phyloP scores from a whole-genome alignment of 2,329 filamentous ascomycete species.

The Hymenoscyphus albidus region DNA sequence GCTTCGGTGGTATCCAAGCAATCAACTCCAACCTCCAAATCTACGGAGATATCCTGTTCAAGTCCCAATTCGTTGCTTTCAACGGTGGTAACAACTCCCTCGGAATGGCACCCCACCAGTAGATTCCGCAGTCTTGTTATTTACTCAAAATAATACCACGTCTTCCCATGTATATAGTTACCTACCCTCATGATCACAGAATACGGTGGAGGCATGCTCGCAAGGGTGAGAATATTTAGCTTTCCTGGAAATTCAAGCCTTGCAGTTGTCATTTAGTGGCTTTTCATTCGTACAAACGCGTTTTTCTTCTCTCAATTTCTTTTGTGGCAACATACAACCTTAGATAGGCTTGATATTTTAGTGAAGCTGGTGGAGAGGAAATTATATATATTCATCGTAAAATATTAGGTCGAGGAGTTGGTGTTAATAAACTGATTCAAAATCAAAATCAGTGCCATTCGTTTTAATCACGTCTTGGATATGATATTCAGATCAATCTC shows the following conservation, averaged over 20 bases:
- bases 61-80: slow-evolving; percentile 57
- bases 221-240: not conserved
- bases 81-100: slow-evolving; percentile 52
- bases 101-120: slow-evolving; percentile 44
- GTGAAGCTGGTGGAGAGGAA: not conserved
- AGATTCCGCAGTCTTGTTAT: not conserved
- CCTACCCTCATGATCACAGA: not conserved
- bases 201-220: not conserved
- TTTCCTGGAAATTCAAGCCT: not conserved
- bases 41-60: slow-evolving; percentile 60
- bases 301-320: not conserved
- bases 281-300: not conserved
- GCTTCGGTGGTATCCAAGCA: slow-evolving; percentile 66
- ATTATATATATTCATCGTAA: not conserved
- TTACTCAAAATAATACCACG: not conserved
- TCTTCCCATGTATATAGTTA: slow-evolving; percentile 1
- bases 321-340: not conserved
- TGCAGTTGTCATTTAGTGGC: not conserved
- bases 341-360: not conserved
- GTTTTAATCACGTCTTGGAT: not conserved
- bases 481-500: too few species aligned
- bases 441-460: not conserved
- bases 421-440: not conserved
- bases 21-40: slow-evolving; percentile 55
- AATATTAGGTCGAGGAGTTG: not conserved